Evolutionary conservation across 106 monocot species (phyloP).

Genomic region (Dioscorea zingiberensis): DNA sequence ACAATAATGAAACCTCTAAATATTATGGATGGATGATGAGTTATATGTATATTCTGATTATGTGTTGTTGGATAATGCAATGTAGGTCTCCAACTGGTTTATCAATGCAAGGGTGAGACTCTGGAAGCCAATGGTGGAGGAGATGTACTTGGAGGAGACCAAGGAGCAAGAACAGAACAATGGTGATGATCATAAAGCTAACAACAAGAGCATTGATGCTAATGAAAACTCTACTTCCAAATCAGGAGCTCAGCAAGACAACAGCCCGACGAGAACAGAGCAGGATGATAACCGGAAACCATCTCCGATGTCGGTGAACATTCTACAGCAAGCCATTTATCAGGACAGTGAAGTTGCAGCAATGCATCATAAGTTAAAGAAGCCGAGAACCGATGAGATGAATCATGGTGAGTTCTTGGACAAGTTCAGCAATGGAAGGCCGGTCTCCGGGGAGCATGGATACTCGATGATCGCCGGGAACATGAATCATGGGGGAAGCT

Average conservation of each 20-base stretch:
- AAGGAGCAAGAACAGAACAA: slow-evolving; percentile 47
- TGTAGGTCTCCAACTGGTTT: slow-evolving; percentile 88
- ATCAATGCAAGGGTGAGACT: slow-evolving; percentile 89
- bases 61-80: neutral
- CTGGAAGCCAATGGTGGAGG: slow-evolving; percentile 97
- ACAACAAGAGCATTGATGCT: neutral
- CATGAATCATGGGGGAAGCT: slow-evolving; percentile 13
- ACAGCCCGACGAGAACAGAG: slow-evolving; percentile 25
- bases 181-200: neutral
- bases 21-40: too few relatives aligned
- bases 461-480: slow-evolving; percentile 6
- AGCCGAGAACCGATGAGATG: slow-evolving; percentile 26
- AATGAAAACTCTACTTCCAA: slow-evolving; percentile 22
- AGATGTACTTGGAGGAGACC: slow-evolving; percentile 76
- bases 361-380: slow-evolving; percentile 30
- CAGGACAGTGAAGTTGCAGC: slow-evolving; percentile 3
- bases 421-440: slow-evolving; percentile 34
- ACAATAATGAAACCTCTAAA: neutral
- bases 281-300: slow-evolving; percentile 8
- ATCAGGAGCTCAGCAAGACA: slow-evolving; percentile 13
- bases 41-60: neutral
- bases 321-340: slow-evolving; percentile 9
- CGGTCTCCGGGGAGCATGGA: slow-evolving; percentile 9
- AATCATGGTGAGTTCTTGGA: slow-evolving; percentile 45
- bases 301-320: slow-evolving; percentile 5